These are phyloP conservation scores for Cutaneotrichosporon sp. DNA, from an alignment of 1,284 basidiomycete species.

Conservation along the genomic window DNA sequence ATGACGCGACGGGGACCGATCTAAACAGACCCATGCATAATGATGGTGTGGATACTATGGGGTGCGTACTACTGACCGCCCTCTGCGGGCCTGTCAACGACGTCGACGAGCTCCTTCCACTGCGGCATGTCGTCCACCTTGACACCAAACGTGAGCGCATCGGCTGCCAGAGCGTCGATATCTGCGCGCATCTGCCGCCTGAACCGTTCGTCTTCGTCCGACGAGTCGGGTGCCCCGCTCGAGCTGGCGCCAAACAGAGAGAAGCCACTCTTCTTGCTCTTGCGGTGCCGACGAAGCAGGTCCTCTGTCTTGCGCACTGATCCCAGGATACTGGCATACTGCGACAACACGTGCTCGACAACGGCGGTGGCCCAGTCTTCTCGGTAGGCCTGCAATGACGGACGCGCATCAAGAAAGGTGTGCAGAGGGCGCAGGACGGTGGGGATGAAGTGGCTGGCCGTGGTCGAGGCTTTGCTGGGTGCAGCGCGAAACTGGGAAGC, in stretches of 20 bases:
- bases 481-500: conserved; percentile 68
- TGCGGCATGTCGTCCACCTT: conserved; percentile 53
- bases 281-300: conserved; percentile 73
- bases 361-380: conserved; percentile 59
- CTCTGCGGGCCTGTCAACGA: conserved; percentile 34
- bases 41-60: too few relatives aligned
- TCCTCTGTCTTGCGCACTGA: conserved; percentile 88
- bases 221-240: conserved; percentile 9
- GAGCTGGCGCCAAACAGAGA: conserved; percentile 54
- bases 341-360: conserved; percentile 65
- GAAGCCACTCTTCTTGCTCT: conserved; percentile 71
- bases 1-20: too few relatives aligned
- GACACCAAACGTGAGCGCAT: conserved; percentile 64
- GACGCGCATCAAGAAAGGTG: conserved; percentile 62
- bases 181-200: conserved; percentile 79
- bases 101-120: conserved; percentile 42
- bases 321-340: conserved; percentile 57
- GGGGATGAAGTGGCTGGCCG: conserved; percentile 78
- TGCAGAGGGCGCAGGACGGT: conserved; percentile 77
- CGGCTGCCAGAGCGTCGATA: conserved; percentile 71
- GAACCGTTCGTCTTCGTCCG: conserved; percentile 58
- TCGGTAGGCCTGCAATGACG: conserved; percentile 56
- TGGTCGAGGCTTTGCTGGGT: conserved; percentile 50
- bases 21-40: too few relatives aligned
- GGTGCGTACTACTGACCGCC: conserved; percentile 1